Evolutionary conservation across 495 filamentous ascomycete species (phyloP), one percentile per base, ranked within the genome.

Genomic region (Annulohypoxylon maeteangense): DNA sequence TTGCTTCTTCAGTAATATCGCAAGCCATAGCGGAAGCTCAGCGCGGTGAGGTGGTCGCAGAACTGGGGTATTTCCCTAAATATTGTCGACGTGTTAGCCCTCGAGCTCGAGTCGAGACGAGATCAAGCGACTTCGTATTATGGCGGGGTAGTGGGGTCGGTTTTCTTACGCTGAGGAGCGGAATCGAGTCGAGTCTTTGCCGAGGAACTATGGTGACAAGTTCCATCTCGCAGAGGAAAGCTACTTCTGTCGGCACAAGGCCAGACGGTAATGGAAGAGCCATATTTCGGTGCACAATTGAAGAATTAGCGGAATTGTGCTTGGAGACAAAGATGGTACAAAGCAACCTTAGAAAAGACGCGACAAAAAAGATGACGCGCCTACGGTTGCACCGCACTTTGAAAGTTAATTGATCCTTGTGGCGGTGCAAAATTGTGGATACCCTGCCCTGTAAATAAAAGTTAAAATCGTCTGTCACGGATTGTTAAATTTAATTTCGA

Each of bases 211-310:
- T 87, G 1, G 94, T 97, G 48, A 99, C 91, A 74, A 91, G 87
- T 80, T 97, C 93, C 92, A 97, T 97, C 82, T 99, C 95, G 79
- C 94, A 96, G 48, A 98, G 87, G 79, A 98, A 99, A 74, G 93
- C 92, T 45, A 97, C 90, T 82, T 99, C 95, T 69, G 91, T 82
- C 63, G 95, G 93, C 62, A 92, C 93, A 22, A 97, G 88, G 81
- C 93, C 93, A 67, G 90, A 87, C 25, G 90, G 92, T 36, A 95
- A 83, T 59, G 92, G 92, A 60, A 94, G 89, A 31, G 93, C 94
- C 94, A 97, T 97, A 4, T 67, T 18, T 50, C 5, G 31, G 16
- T 56, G 56, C 6, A 54, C 29, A 63, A 60, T 60, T 22, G 45
- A 68, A 29, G 38, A 60, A 60, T 67, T 64, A 8, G 20, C 22